Evolutionary conservation across 208 protist genomes (phyloP).

Genomic region (Acanthamoeba healyi): DNA sequence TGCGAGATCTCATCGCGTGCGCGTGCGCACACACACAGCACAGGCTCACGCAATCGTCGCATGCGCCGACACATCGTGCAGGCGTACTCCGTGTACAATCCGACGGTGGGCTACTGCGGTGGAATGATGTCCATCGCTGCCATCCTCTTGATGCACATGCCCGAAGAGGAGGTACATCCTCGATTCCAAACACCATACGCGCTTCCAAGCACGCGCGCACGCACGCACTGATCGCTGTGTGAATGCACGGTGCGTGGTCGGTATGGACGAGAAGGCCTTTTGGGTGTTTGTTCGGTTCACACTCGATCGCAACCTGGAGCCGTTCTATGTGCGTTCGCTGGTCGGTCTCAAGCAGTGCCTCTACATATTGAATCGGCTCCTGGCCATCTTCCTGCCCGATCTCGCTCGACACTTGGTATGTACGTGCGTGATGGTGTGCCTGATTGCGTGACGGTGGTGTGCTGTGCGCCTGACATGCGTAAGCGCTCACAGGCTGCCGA

Average conservation of each 20-base stretch:
- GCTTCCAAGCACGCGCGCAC: neutral
- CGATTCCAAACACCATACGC: too few relatives aligned
- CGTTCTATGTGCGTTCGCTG: neutral
- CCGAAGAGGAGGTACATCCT: slow-evolving; percentile 11
- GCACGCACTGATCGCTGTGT: neutral
- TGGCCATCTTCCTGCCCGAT: neutral
- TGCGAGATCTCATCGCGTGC: neutral
- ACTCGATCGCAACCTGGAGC: neutral
- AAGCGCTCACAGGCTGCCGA: neutral
- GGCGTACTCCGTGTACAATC: slow-evolving; percentile 76
- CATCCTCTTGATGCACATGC: slow-evolving; percentile 67
- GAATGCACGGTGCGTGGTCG: too few relatives aligned
- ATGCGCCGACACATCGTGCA: neutral
- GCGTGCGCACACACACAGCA: neutral
- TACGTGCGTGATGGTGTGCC: neutral
- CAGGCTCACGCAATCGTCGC: neutral
- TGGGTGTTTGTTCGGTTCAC: neutral
- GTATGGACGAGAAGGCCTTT: neutral
- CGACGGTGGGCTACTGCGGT: slow-evolving; percentile 78
- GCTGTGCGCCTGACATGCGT: too few relatives aligned
- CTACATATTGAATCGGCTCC: neutral
- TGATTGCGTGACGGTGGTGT: too few relatives aligned
- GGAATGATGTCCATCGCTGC: slow-evolving; percentile 70
- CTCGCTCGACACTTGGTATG: neutral
- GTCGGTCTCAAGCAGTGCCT: neutral